phyloP scores from a whole-genome alignment of 371 early-diverging fungal species.

The Basidiobolus meristosporus region DNA sequence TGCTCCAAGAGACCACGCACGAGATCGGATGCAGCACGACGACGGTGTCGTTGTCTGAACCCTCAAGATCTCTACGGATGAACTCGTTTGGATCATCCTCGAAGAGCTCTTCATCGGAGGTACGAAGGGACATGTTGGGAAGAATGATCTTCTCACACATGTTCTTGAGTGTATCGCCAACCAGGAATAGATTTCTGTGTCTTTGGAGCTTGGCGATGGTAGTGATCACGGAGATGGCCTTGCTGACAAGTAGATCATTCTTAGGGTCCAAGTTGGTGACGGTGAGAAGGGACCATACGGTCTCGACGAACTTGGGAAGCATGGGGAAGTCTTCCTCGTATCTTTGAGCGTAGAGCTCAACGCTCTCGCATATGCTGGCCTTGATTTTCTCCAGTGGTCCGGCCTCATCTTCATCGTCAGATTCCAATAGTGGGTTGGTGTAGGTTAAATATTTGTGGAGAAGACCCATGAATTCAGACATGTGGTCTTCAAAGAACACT shows the following conservation, averaged over 20 bases:
- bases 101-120: conserved; percentile 81
- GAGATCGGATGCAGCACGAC: conserved; percentile 80
- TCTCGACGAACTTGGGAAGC: conserved; percentile 60
- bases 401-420: conserved; percentile 76
- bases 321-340: conserved; percentile 77
- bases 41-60: conserved; percentile 81
- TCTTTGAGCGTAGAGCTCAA: conserved; percentile 69
- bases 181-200: conserved; percentile 44
- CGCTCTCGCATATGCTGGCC: conserved; percentile 72
- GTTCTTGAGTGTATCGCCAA: conserved; percentile 37
- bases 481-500: conserved; percentile 86
- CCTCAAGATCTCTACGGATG: conserved; percentile 86
- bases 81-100: conserved; percentile 92
- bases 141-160: conserved; percentile 82
- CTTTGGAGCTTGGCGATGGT: conserved; percentile 66
- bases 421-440: conserved; percentile 43
- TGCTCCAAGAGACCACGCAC: conserved; percentile 81
- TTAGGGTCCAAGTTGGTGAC: conserved; percentile 42
- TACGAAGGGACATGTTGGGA: conserved; percentile 77
- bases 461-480: conserved; percentile 48
- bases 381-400: conserved; percentile 73
- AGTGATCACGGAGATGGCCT: conserved; percentile 71
- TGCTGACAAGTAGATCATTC: conserved; percentile 78
- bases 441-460: conserved; percentile 75
- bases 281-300: conserved; percentile 69